Base-by-base conservation (phyloP, 108 stramenopile genomes). In the Bacterosira constricta region DNA sequence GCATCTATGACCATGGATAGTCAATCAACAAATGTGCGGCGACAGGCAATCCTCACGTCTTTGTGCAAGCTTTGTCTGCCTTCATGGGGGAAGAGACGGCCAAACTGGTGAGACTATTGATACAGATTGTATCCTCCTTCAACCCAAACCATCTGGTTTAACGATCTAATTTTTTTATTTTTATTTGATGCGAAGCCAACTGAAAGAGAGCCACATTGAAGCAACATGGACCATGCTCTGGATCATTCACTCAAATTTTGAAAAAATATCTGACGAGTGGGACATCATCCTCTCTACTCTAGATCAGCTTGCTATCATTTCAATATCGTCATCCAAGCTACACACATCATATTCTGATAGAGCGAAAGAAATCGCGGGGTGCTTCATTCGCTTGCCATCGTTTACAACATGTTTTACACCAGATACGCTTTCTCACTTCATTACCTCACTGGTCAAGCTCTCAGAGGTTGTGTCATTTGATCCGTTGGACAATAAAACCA, bases 51-150 rank as follows among this genome's bases (percentile, higher is more conserved):
- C 36, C 60, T 95, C 6, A 80, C 91, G 21, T 90, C 90, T 8
- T 62, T 95, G 12, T 92, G 90, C 73, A 95, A 95, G 62, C 72
- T 95, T 9, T 90, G 88, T n/a, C 63, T 95, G 21, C 94, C 94
- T 25, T 67, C 88, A n/a, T 92, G 94, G 90, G 90, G 90, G 41
- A 87, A 89, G 45, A 85, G 85, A 30, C 83, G 90, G 30, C 37
- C 86, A 17, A 61, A 63, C 21, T 61, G 64, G 76, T 77, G 37
- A 77, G 68, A 46, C 34, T 53, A 18, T 27, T 15, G 13, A 45
- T 41, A 27, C 44, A 7, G 21, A 1, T 49, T 38, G 23, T 17
- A 18, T 51, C 31, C 26, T n/a, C 39, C n/a, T 56, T 54, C 42
- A 38, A n/a, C 27, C 52, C 27, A 0, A 32, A 44, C 10, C 32